Base-by-base conservation (phyloP, 2,329 filamentous ascomycete species). In the Colletotrichum sp. region DNA sequence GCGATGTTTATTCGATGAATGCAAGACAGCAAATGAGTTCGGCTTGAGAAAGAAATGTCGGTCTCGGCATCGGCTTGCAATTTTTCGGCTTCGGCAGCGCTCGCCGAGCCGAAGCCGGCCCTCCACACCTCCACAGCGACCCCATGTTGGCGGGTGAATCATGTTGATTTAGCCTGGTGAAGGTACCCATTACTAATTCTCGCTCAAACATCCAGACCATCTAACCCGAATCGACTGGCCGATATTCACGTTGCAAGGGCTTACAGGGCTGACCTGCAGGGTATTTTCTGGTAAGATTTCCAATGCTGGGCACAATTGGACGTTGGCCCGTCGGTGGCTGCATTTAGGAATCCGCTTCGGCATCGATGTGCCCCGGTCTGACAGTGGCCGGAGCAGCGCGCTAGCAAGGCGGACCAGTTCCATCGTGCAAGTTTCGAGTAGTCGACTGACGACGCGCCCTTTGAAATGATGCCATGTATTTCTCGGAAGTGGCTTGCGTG, bases 381-480 rank as follows among this genome's bases (percentile, higher is more conserved):
- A 75, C 69, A 27, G 34, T 25, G 7, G 6, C 48, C 34, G 28
- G 52, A 66, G 36, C 66, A 52, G 25, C n/a, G 34, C 68, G 39
- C 69, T 67, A 75, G 32, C 57, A 64, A 13, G 57, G 19, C 27
- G 52, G 25, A 28, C 25, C 69, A 28, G 69, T 32, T 55, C 72
- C 64, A 64, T 30, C n/a, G 39, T 25, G 52, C 13, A 32, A 39
- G 19, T 34, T 67, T 67, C 12, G 44, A 48, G 44, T 12, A 55
- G 22, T 55, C 27, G 11, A 25, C 19, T 25, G 44, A 48, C 44
- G n/a, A 75, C 30, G 64, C 74, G 74, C 74, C 74, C 74, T 76
- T 76, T 25, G 70, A 55, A n/a, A 74, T 64, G 70, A 74, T 69
- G 70, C 74, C 74, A 68, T 76, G 70, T 60, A 36, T 15, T 44